A percentile compares a stretch with the other conserved stretches of the same genome.
Conservation (phyloP, 257 asterid species). For the Scutellaria baicalensis region DNA sequence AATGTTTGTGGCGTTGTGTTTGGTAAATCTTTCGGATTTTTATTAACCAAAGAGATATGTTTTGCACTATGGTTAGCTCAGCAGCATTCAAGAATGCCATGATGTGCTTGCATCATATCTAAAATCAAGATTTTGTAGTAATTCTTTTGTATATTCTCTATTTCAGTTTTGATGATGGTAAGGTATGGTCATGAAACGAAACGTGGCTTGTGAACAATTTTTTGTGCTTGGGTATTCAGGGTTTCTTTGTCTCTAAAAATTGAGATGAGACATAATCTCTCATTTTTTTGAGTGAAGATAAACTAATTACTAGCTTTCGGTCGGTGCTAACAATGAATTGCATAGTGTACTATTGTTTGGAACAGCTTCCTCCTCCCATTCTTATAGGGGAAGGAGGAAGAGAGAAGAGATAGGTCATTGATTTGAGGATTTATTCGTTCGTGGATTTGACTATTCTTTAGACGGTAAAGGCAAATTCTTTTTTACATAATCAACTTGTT, state of each 20-base stretch:
- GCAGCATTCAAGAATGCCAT: too few relatives aligned
- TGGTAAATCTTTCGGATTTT: too few relatives aligned
- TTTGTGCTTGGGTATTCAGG: neutral
- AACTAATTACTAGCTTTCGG: neutral
- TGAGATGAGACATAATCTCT: neutral
- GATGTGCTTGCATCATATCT: neutral
- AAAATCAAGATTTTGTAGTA: neutral
- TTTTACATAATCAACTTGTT: slow-evolving; percentile 8
- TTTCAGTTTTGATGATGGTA: neutral
- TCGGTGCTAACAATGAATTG: neutral
- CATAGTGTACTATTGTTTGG: neutral
- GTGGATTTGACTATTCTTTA: neutral
- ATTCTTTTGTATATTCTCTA: neutral
- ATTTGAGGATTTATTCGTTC: neutral
- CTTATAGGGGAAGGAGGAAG: neutral
- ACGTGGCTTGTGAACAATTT: neutral
- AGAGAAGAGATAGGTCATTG: neutral
- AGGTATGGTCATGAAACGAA: neutral
- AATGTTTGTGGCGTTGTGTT: neutral
- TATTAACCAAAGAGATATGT: too few relatives aligned
- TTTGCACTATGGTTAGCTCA: too few relatives aligned
- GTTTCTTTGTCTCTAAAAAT: neutral
- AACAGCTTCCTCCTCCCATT: neutral
- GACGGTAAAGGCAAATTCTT: neutral
- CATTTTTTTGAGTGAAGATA: neutral